Base-by-base conservation (phyloP, 768 basidiomycete genomes). In the Tulasnella sp. region DNA sequence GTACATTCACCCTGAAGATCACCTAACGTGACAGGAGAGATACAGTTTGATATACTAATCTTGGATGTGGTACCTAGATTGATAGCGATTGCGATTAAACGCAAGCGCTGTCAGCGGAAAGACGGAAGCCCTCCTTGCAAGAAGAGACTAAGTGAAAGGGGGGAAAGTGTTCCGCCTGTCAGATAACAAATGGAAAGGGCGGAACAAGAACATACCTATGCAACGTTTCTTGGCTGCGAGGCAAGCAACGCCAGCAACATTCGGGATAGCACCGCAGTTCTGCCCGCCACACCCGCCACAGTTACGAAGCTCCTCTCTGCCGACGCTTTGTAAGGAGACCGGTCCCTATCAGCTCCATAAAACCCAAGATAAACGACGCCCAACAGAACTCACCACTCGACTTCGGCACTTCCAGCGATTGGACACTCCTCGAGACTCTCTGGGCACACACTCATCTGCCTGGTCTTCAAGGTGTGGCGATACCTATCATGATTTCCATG, bases 201-300 rank as follows among this genome's bases (percentile, higher is more conserved):
- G 5, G 5, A 38, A 38, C 5, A 38, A 15, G 1, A 41, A 55
- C 53, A 7, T 55, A 55, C 53, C 53, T 34, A 42, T 21, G 54
- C 54, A 56, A 7, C 38, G 8, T 1, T 1, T 30, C 42, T 43
- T 2, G 27, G 78, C 78, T 62, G 67, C 68, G 51, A 80, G 76
- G 70, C 88, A 92, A n/a, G 78, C 80, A 66, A 88, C 85, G 67
- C 81, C 82, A 77, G 80, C 80, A 21, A 78, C 81, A 49, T 81
- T 80, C 47, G 72, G 63, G 64, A 90, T 87, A 45, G 76, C 71
- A 17, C 81, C 82, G 70, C 87, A 91, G 69, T 91, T 84, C 68
- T 81, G 70, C 17, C 78, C 76, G 2, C 78, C 70, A 68, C 88
- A 90, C 27, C 88, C 88, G 63, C 87, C 88, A 70, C 88, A 90